phyloP scores from a whole-genome alignment of 2,329 filamentous ascomycete genomes.

The Tolypocladium tundrense region DNA sequence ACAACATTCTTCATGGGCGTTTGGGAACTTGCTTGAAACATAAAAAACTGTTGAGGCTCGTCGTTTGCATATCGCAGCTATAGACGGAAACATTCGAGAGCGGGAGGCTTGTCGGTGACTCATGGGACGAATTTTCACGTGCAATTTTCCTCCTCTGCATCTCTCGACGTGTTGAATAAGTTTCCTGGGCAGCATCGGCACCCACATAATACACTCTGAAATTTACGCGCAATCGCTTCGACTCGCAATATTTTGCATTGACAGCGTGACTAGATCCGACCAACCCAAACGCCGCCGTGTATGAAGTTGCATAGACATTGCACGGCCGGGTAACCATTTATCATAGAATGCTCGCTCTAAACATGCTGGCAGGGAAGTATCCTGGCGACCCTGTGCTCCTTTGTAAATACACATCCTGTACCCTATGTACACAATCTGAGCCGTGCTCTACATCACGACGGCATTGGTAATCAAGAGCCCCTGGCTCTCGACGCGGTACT shows the following conservation, averaged over 20 bases:
- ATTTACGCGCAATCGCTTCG: neutral
- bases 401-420: neutral
- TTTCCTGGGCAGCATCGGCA: neutral
- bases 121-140: neutral
- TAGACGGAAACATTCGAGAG: neutral
- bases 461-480: constrained; percentile 72
- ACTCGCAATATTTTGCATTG: neutral
- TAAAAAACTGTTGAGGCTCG: neutral
- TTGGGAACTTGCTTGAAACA: neutral
- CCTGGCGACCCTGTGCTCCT: neutral
- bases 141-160: neutral
- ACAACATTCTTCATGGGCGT: neutral
- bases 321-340: neutral
- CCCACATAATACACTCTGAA: neutral
- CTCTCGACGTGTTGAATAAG: neutral
- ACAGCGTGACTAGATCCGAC: neutral
- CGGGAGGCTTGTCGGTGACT: neutral
- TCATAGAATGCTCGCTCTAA: neutral
- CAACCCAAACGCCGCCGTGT: neutral
- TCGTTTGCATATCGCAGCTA: neutral
- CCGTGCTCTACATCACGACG: constrained; percentile 38
- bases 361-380: neutral
- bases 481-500: constrained; percentile 74
- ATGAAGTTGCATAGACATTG: neutral
- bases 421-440: neutral